Base-by-base conservation (phyloP, 2,329 filamentous ascomycete genomes). In the Claviceps maximensis region DNA sequence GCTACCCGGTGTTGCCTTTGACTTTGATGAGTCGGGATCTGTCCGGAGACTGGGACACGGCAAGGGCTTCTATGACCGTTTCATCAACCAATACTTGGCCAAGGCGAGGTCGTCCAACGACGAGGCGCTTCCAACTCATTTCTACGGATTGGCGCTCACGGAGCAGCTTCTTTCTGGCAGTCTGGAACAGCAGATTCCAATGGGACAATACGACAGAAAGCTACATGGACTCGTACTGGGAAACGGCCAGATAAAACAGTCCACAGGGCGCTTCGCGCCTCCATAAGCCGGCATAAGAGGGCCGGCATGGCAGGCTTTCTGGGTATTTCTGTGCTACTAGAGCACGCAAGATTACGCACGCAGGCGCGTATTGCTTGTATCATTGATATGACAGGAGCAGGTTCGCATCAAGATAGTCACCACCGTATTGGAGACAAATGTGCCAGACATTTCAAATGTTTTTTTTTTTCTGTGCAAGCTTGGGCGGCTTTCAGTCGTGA, bases 21-120 rank as follows among this genome's bases (percentile, higher is more conserved):
- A 96, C 66, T 60, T 74, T 50, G 75, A 80, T 55, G 63, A 69
- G 12, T 69, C 69, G 25, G 74, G 74, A 3, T 72, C 71, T 13
- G 78, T 93, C 56, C 80, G 84, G 59, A 79, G 93, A 60, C 77
- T 97, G 21, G 93, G 93, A 42, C 93, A 98, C 68, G 93, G 93
- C 53, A 95, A 89, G 68, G 93, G 93, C 33, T 98, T 95, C 71
- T 98, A 98, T 74, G 93, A 98, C 72, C 86, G 83, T 67, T 98
- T 95, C 68, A 71, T 98, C 64, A 80, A 84, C 62, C 81, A 84
- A 60, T 95, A 90, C 62, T 66, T 71, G 51, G 65, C 77, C 66
- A 76, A 68, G 67, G 55, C 62, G 29, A 66, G 65, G 47, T 58
- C 68, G 48, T 63, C 65, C 53, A 63, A 65, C 44, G 64, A 63